Percentiles rank a stretch among this genome's conserved stretches.
phyloP scores from a whole-genome alignment of 257 asterid species.

The Solanum lignicaule region DNA sequence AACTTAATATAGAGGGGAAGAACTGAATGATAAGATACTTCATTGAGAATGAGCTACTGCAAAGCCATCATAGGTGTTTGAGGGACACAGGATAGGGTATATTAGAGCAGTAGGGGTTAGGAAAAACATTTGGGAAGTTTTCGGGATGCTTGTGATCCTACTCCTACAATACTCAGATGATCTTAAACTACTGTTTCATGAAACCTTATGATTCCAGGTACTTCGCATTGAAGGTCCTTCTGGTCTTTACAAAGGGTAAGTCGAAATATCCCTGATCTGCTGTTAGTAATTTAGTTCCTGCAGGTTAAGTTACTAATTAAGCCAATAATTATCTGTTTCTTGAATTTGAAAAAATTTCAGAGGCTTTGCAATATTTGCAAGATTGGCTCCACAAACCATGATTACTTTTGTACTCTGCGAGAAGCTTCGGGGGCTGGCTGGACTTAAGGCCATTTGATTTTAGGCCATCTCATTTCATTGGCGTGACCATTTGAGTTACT shows the following conservation, averaged over 20 bases:
- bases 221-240: conserved; percentile 75
- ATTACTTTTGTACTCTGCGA: conserved; percentile 83
- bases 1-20: neutral
- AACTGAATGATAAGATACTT: neutral
- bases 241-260: conserved; percentile 99
- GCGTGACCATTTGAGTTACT: neutral
- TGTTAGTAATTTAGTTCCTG: neutral
- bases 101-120: neutral
- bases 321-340: neutral
- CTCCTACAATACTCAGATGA: neutral
- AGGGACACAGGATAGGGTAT: neutral
- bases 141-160: neutral
- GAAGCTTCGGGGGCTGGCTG: conserved; percentile 73
- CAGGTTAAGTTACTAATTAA: neutral
- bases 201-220: conserved; percentile 45
- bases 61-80: neutral
- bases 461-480: neutral
- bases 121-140: neutral
- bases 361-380: conserved; percentile 75
- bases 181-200: neutral
- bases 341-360: conserved; percentile 22
- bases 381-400: conserved; percentile 91
- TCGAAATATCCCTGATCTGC: neutral
- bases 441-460: conserved; percentile 61
- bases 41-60: neutral